Percentiles rank a stretch among this genome's conserved stretches.
phyloP scores from a whole-genome alignment of 2,329 filamentous ascomycete genomes.

The Neophaeococcomyces mojaviensis region DNA sequence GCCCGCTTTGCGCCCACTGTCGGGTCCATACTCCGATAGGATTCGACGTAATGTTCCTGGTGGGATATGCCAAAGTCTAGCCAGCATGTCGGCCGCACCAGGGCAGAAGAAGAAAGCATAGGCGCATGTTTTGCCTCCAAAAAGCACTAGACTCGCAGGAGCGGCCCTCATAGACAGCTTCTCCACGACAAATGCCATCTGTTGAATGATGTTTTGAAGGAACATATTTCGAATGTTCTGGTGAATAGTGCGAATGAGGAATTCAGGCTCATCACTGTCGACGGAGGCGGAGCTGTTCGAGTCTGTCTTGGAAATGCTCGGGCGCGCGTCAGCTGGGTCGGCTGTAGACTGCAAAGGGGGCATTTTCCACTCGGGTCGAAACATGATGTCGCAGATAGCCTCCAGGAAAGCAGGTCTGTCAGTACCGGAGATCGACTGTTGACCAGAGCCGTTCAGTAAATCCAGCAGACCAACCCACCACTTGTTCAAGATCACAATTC shows the following conservation, averaged over 20 bases:
- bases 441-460: conserved; percentile 67
- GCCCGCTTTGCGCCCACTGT: conserved; percentile 42
- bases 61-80: conserved; percentile 70
- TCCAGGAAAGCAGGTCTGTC: conserved; percentile 76
- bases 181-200: conserved; percentile 80
- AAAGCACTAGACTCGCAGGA: conserved; percentile 65
- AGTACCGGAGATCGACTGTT: conserved; percentile 72
- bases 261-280: conserved; percentile 55
- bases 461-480: conserved; percentile 85
- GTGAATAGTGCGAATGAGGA: conserved; percentile 67
- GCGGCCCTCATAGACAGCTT: conserved; percentile 76
- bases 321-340: conserved; percentile 20
- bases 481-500: conserved; percentile 72
- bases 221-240: conserved; percentile 88
- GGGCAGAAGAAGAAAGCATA: conserved; percentile 92
- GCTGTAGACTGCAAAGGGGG: conserved; percentile 52
- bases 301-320: conserved; percentile 35
- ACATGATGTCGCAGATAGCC: conserved; percentile 73
- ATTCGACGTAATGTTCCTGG: conserved; percentile 63
- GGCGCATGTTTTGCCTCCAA: conserved; percentile 82
- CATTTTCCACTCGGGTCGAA: conserved; percentile 77
- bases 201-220: conserved; percentile 68
- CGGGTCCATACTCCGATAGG: conserved; percentile 58
- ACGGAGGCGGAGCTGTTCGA: conserved; percentile 48
- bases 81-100: conserved; percentile 73